Base-by-base conservation (phyloP, 345 rosid species). In the Aurinia saxatilis region DNA sequence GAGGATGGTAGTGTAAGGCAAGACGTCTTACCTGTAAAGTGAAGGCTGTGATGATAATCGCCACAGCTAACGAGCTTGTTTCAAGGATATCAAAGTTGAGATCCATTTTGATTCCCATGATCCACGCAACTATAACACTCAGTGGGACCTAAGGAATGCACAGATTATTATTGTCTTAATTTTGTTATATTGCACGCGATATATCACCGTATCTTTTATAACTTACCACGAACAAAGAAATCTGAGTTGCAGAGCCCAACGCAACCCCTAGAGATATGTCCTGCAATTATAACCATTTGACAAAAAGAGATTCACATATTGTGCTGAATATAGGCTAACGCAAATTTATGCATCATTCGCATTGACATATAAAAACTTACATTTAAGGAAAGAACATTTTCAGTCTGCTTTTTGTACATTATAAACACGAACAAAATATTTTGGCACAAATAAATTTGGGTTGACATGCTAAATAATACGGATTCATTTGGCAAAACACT, bases 201-300 rank as follows among this genome's bases (percentile, higher is more conserved):
- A 48, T 40, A 40, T 50, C 36, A 27, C 14, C 10, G 6, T 19
- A 60, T 50, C 6, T 41, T 41, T 31, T 12, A 47, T 12, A 41
- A 30, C 88, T 67, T 74, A 91, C 98, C 84, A 79, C 96, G 44
- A 92, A 87, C 85, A 87, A 50, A 7, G 85, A 65, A 46, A 91
- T 88, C 46, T 91, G 96, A 72, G 95, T 84, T 31, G 96, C 86
- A 31, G 98, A 88, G 16, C 96, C 98, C 73, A 91, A 66, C 2
- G 98, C 96, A 11, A 91, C 88, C 2, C 98, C 96, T 8, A 91
- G 56, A 23, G 96, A 57, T 69, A 91, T 91, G 53, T 91, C 98
- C 95, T 87, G 79, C 59, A 76, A 11, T 21, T 30, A 25, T 23
- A 7, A 70, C 50, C 64, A 44, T 40, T 40, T 0, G 2, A 8